Conservation (phyloP, 768 basidiomycete genomes). For the Suillus brevipes region DNA sequence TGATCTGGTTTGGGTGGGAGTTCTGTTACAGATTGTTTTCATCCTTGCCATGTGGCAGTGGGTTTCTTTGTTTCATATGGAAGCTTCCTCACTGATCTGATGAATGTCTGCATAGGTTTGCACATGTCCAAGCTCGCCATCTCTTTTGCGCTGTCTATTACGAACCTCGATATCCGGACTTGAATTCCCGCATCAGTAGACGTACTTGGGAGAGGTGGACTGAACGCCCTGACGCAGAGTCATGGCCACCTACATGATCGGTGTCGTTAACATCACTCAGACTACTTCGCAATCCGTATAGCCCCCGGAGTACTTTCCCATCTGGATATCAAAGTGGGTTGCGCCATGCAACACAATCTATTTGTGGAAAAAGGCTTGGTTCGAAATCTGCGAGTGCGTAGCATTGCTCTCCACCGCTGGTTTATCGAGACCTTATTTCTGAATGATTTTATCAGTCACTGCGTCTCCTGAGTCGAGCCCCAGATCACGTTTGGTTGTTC, state of each 20-base stretch:
- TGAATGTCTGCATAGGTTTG: constrained; percentile 38
- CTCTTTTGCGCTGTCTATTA: constrained; percentile 75
- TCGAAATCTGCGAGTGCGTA: neutral
- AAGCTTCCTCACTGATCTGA: constrained; percentile 10
- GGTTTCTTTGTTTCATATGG: constrained; percentile 16
- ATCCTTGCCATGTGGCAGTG: constrained; percentile 62
- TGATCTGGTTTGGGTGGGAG: constrained; percentile 35
- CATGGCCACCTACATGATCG: constrained; percentile 30
- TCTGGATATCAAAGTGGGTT: neutral
- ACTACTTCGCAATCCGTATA: neutral
- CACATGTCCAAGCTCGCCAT: constrained; percentile 48
- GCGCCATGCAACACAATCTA: constrained; percentile 9
- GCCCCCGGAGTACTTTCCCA: neutral
- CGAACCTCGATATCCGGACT: constrained; percentile 74
- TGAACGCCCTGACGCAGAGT: constrained; percentile 20
- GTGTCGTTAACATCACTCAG: neutral
- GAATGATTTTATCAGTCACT: neutral
- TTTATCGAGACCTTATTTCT: constrained; percentile 10
- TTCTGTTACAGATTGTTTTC: constrained; percentile 49
- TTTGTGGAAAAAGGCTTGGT: constrained; percentile 6
- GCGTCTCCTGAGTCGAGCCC: neutral
- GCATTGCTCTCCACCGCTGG: neutral
- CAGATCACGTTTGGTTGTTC: neutral
- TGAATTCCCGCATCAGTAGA: constrained; percentile 46
- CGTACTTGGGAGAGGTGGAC: constrained; percentile 47